These are phyloP conservation scores for Claviceps sorghi DNA, from an alignment of 2,329 filamentous ascomycete species.

Conservation along the genomic window DNA sequence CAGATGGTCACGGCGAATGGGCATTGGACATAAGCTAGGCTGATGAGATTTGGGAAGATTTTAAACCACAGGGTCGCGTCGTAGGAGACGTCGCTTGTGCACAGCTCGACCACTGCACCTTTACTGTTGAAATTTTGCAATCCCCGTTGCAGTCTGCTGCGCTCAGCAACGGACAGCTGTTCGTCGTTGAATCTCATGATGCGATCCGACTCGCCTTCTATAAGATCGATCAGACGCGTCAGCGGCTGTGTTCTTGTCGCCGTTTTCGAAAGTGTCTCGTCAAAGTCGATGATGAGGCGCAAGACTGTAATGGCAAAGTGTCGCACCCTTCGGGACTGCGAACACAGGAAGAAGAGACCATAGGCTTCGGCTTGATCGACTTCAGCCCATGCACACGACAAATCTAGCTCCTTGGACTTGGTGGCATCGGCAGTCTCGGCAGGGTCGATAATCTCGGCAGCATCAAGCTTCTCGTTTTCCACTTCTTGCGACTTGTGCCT, in stretches of 20 bases:
- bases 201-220: conserved; percentile 76
- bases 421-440: conserved; percentile 41
- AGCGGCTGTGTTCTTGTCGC: conserved; percentile 44
- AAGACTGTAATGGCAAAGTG: conserved; percentile 86
- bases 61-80: conserved; percentile 96
- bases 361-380: conserved; percentile 96
- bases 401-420: conserved; percentile 62
- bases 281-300: conserved; percentile 84
- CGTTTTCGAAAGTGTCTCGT: conserved; percentile 67
- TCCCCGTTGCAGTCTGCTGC: conserved; percentile 80
- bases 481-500: conserved; percentile 69
- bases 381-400: conserved; percentile 79
- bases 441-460: conserved; percentile 46
- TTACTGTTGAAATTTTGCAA: conserved; percentile 72
- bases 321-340: conserved; percentile 78
- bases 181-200: conserved; percentile 91
- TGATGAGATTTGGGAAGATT: conserved; percentile 87
- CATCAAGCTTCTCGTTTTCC: conserved; percentile 48
- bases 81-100: conserved; percentile 87
- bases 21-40: conserved; percentile 79
- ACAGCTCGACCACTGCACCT: conserved; percentile 81
- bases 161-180: conserved; percentile 77
- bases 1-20: conserved; percentile 83
- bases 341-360: conserved; percentile 92
- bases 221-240: conserved; percentile 69